Evolutionary conservation across 768 basidiomycete species (phyloP).

Genomic region (Porpolomopsis calyptriformis): DNA sequence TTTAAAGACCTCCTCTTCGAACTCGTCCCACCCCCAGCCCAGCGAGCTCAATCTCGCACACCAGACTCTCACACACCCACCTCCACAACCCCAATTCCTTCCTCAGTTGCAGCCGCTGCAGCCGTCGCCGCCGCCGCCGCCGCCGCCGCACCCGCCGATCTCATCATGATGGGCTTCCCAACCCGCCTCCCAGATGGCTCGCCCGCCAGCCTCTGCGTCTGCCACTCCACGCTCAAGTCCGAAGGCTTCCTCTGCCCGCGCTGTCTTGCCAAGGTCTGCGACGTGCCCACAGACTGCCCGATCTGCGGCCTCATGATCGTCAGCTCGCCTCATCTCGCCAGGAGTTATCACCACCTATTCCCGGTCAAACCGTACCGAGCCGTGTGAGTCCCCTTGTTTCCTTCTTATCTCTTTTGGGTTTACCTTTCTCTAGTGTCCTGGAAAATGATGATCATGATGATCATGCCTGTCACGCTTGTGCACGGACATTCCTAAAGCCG

Average conservation of each 20-base stretch:
- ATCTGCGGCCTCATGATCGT: conserved; percentile 98
- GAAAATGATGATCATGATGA: not conserved
- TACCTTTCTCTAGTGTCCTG: not conserved
- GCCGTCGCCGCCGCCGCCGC: conserved; percentile 19
- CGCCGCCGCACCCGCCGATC: conserved; percentile 63
- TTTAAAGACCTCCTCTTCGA: conserved; percentile 95
- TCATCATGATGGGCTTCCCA: conserved; percentile 99
- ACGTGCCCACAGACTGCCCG: conserved; percentile 96
- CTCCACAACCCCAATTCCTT: too few relatives aligned
- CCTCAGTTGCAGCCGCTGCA: not conserved
- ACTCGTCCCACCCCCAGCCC: conserved; percentile 88
- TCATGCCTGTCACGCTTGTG: conserved; percentile 65
- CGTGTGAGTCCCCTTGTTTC: conserved; percentile 46
- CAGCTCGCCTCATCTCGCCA: conserved; percentile 90
- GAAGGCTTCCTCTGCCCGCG: conserved; percentile 94
- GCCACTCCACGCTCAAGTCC: conserved; percentile 86
- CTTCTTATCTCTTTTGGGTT: conserved; percentile 2
- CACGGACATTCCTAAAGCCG: conserved; percentile 48
- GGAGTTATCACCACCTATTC: conserved; percentile 93
- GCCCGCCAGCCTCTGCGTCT: conserved; percentile 79
- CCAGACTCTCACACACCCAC: too few relatives aligned
- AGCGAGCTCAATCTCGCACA: conserved; percentile 42
- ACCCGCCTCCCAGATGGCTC: conserved; percentile 79
- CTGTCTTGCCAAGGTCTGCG: conserved; percentile 88
- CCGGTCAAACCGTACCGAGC: conserved; percentile 80